These are phyloP conservation scores for Ophiosphaerella korrae DNA, from an alignment of 2,329 filamentous ascomycete genomes.

Conservation along the genomic window DNA sequence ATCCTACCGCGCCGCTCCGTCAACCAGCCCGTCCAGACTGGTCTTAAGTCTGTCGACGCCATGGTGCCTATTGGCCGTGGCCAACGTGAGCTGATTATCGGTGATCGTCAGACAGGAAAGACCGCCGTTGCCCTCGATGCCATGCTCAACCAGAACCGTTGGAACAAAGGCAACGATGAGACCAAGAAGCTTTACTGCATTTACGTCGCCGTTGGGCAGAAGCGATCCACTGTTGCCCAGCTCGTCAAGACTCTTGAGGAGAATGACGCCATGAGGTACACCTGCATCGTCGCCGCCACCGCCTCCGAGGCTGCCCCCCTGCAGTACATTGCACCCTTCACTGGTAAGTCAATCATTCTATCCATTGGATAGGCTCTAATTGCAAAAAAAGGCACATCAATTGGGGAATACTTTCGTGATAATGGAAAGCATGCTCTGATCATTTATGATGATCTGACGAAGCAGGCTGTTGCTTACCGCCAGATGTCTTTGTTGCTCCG, in stretches of 20 bases:
- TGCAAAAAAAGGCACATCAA: not conserved
- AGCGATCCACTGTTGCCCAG: conserved; percentile 98
- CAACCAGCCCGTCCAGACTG: conserved; percentile 98
- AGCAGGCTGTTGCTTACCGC: conserved; percentile 97
- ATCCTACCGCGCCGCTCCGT: conserved; percentile 97
- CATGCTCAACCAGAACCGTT: conserved; percentile 99
- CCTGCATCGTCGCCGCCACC: conserved; percentile 89
- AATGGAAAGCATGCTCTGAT: conserved; percentile 87
- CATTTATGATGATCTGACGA: conserved; percentile 93
- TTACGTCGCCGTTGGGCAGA: conserved; percentile 99
- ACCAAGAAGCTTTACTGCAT: conserved; percentile 99
- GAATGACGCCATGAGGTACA: conserved; percentile 99
- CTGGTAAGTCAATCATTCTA: not conserved
- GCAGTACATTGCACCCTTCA: conserved; percentile 73
- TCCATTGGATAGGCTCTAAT: conserved; percentile 5
- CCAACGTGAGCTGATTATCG: conserved; percentile 99
- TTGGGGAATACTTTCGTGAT: conserved; percentile 67
- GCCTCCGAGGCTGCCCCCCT: conserved; percentile 95
- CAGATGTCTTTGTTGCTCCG: conserved; percentile 98
- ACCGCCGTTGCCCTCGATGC: conserved; percentile 97
- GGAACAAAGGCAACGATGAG: conserved; percentile 89
- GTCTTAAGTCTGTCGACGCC: conserved; percentile 98
- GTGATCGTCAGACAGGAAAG: conserved; percentile 99
- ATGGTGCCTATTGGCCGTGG: conserved; percentile 99
- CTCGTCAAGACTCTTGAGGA: conserved; percentile 99